phyloP scores from a whole-genome alignment of 768 basidiomycete genomes.

The Lepiota brunneoincarnata region DNA sequence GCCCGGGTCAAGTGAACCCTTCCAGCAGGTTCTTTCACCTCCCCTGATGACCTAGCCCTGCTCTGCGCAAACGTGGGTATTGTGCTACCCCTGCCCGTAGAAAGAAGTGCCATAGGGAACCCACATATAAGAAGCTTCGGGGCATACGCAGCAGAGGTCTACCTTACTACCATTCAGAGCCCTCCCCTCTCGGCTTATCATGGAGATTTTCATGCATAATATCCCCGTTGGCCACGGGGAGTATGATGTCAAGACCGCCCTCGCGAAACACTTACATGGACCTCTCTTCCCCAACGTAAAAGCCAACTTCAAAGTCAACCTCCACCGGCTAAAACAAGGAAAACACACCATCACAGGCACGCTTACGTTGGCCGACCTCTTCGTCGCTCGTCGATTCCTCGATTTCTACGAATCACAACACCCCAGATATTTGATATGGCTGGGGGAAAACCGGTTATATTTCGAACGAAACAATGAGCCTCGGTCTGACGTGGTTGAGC shows the following conservation, averaged over 20 bases:
- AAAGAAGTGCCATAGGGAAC: too few relatives aligned
- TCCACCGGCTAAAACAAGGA: constrained; percentile 31
- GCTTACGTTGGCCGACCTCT: constrained; percentile 45
- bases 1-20: too few relatives aligned
- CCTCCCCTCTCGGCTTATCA: constrained; percentile 9
- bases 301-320: constrained; percentile 51
- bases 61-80: too few relatives aligned
- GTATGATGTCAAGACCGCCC: constrained; percentile 26
- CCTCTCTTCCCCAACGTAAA: constrained; percentile 31
- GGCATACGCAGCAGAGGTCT: background rate
- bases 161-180: background rate
- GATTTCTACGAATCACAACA: constrained; percentile 20
- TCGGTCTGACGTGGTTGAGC: constrained; percentile 34
- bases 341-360: constrained; percentile 38
- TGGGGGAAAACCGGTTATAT: constrained; percentile 30
- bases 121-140: too few relatives aligned
- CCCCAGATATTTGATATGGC: background rate
- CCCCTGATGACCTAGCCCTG: too few relatives aligned
- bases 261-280: constrained; percentile 46
- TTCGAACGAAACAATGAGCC: constrained; percentile 26
- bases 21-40: too few relatives aligned
- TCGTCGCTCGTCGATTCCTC: constrained; percentile 46
- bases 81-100: too few relatives aligned
- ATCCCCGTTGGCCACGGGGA: constrained; percentile 27
- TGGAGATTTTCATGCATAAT: constrained; percentile 39